Base-by-base conservation (phyloP, 805 yeast genomes). In the Wickerhamomyces ciferrii region DNA sequence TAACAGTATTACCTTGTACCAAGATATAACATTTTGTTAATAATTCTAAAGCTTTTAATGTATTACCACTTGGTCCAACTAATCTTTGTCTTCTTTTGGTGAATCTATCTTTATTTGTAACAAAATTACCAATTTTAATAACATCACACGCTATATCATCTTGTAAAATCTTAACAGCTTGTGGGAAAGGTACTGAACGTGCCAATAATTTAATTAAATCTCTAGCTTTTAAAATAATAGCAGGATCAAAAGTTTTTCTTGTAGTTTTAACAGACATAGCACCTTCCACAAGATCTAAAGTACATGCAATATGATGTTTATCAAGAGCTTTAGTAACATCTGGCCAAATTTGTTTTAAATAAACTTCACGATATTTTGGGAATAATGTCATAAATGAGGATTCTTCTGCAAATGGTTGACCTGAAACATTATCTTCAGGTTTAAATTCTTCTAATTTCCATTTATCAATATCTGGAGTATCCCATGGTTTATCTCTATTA, bases 401-500 rank as follows among this genome's bases (percentile, higher is more conserved):
- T 63, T 94, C 99, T 65, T 94, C 99, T n/a, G 96, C 76, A 61
- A 94, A 94, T 18, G 96, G 87, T 41, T 76, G 74, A 0, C 97
- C 97, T 11, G 91, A 79, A 7, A 80, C 82, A 61, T 90, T 88
- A 62, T 94, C 96, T 56, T 89, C 96, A 2, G 89, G 88, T 54
- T 76, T 84, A 72, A 94, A 94, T 47, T 89, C 95, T 32, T 88
- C 96, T 32, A 81, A 72, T 56, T 77, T 73, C 99, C 99, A 92
- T 65, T 92, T 91, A 64, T 91, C 96, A 48, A 91, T 83, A 56
- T 90, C 97, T 19, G 86, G 88, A 11, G 96, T 91, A 63, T 91
- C 98, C 98, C 98, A 91, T 44, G 98, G 98, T 67, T 92, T 92
- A 58, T 94, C 98, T 61, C 82, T 84, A 66, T 94, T 88, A 66